These are phyloP conservation scores for Zalaria sp. DNA, from an alignment of 2,329 filamentous ascomycete species.

Conservation along the genomic window DNA sequence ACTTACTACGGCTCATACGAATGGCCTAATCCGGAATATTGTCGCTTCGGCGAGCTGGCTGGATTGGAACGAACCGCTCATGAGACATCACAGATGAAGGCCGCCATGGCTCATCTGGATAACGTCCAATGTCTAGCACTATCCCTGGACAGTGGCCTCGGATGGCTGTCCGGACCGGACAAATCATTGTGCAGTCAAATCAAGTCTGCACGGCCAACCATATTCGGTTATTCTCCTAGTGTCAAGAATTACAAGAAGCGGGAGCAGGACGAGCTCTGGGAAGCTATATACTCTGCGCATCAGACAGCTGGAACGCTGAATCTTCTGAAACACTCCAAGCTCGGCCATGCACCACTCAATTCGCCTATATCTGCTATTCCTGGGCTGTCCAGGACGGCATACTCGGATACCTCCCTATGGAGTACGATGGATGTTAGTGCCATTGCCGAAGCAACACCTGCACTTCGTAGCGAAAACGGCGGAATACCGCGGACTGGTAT, in stretches of 20 bases:
- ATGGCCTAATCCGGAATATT: slow-evolving; percentile 48
- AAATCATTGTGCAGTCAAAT: slow-evolving; percentile 34
- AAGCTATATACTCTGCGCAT: slow-evolving; percentile 12
- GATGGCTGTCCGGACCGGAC: slow-evolving; percentile 52
- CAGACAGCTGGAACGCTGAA: slow-evolving; percentile 6
- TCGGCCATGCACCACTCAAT: slow-evolving; percentile 15
- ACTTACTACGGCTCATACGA: slow-evolving; percentile 52
- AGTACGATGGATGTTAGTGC: slow-evolving; percentile 1
- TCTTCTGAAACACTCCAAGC: slow-evolving; percentile 14
- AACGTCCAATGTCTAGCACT: slow-evolving; percentile 50
- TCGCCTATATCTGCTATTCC: background rate
- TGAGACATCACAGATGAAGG: slow-evolving; percentile 46
- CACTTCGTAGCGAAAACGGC: background rate
- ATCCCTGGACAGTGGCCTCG: slow-evolving; percentile 52
- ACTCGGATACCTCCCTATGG: slow-evolving; percentile 1
- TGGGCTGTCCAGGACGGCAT: slow-evolving; percentile 1
- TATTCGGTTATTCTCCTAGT: slow-evolving; percentile 31
- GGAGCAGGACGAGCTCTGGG: slow-evolving; percentile 23
- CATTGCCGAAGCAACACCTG: background rate
- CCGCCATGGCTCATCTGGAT: slow-evolving; percentile 42
- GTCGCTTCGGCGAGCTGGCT: slow-evolving; percentile 44
- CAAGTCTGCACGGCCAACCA: slow-evolving; percentile 25
- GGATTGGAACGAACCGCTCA: slow-evolving; percentile 50
- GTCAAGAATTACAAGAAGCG: slow-evolving; percentile 23
- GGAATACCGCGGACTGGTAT: background rate